These are phyloP conservation scores for Fusarium scirpi DNA, from an alignment of 2,329 filamentous ascomycete species.

Conservation along the genomic window DNA sequence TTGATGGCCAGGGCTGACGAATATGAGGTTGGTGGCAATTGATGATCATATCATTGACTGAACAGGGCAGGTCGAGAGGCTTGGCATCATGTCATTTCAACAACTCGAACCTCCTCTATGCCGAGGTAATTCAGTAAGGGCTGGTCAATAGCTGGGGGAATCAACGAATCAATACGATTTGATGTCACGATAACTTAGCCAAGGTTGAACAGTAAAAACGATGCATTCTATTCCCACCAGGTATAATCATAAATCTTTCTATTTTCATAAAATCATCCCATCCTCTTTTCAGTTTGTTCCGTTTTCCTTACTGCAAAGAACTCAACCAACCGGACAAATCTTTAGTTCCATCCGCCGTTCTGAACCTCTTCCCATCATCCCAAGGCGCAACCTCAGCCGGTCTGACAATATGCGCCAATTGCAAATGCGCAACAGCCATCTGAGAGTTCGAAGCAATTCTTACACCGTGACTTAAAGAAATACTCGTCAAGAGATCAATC, in stretches of 20 bases:
- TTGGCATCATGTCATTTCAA: not conserved
- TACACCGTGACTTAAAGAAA: constrained; percentile 14
- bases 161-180: too few relatives aligned
- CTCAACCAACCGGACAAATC: constrained; percentile 26
- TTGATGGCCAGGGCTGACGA: not conserved
- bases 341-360: constrained; percentile 9
- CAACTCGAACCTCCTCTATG: not conserved
- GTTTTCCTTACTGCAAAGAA: constrained; percentile 6
- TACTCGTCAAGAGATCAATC: constrained; percentile 17
- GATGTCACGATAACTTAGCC: too few relatives aligned
- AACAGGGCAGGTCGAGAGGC: not conserved
- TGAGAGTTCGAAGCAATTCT: constrained; percentile 10
- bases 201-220: not conserved
- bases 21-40: not conserved
- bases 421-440: constrained; percentile 15
- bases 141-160: not conserved
- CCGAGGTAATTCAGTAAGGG: not conserved
- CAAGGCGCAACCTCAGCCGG: constrained; percentile 18
- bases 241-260: not conserved
- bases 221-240: not conserved
- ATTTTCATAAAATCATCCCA: not conserved
- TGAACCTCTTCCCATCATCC: constrained; percentile 25
- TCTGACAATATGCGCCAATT: constrained; percentile 18
- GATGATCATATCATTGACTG: rapidly evolving
- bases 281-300: not conserved